phyloP scores from a whole-genome alignment of 768 basidiomycete species.

The Russula earlei region DNA sequence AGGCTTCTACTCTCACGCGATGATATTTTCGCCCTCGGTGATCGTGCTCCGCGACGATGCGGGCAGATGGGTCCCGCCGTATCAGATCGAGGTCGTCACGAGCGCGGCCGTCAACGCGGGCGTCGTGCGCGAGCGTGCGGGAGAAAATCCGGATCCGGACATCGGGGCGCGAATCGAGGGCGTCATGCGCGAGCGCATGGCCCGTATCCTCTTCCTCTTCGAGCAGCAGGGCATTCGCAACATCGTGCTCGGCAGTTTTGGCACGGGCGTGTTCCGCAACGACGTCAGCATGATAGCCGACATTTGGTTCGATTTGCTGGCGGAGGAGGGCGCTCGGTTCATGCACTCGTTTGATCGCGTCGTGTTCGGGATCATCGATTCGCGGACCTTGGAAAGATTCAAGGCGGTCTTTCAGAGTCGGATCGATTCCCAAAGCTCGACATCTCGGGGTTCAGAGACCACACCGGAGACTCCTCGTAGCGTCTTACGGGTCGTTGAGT shows the following conservation, averaged over 20 bases:
- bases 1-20: constrained; percentile 68
- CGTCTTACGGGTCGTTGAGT: constrained; percentile 9
- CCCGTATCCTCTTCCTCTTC: constrained; percentile 53
- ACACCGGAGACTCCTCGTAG: background rate
- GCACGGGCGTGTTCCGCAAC: constrained; percentile 72
- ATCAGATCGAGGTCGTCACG: constrained; percentile 56
- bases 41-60: constrained; percentile 54
- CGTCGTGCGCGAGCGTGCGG: constrained; percentile 28
- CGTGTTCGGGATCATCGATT: constrained; percentile 57
- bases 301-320: constrained; percentile 57
- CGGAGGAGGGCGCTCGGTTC: constrained; percentile 42
- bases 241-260: constrained; percentile 65
- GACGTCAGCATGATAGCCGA: constrained; percentile 45
- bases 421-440: background rate
- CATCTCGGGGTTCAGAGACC: background rate
- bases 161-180: constrained; percentile 33
- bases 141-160: background rate
- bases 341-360: constrained; percentile 48
- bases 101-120: constrained; percentile 71
- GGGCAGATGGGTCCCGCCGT: constrained; percentile 46
- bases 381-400: constrained; percentile 38
- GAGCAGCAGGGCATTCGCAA: constrained; percentile 49
- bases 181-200: constrained; percentile 65
- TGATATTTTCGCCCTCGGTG: constrained; percentile 64
- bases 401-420: constrained; percentile 28